Evolutionary conservation across 768 basidiomycete genomes (phyloP), one percentile per base, ranked within the genome.

Genomic region (Auriculariales sp.): DNA sequence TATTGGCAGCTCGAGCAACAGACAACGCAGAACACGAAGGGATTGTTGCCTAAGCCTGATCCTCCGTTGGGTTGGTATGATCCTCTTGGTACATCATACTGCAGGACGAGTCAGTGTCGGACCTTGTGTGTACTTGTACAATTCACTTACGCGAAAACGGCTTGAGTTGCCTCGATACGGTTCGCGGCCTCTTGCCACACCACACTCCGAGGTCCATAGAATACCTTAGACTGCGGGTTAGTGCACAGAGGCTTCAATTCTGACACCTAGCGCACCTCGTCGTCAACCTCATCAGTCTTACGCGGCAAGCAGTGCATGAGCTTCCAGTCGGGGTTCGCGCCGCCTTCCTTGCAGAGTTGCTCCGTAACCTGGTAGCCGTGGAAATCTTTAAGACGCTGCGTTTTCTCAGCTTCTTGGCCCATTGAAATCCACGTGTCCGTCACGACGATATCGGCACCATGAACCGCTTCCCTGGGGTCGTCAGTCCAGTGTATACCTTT

Each of bases 371-470:
- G 95, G 64, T 88, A 99, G 2, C 95, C 93, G 15, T 75, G 55
- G 66, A 99, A 99, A 52, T 89, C 94, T 46, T 76, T 68, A 35
- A 94, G 63, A 14, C 94, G 80, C 56, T 89, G 79, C 28, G 70
- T 86, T 55, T 92, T 90, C 64, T 98, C 92, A 1, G 81, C 84
- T 65, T 98, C 95, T 65, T 95, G 91, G 15, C 95, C 95, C 95
- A 99, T 98, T 2, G 94, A 97, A 55, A 98, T 91, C 91, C 94
- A 99, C 3, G 95, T 99, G 63, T 99, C 95, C 2, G 95, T 99
- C 10, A 95, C 77, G 44, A 97, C 86, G n/a, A 97, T 78, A 59
- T 97, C 89, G 5, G 95, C 95, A 36, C 79, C 82, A 3, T 80
- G 64, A 5, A 97, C 86, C 0, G 95, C 95, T 61, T 92, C 88